Conservation (phyloP, 176 grass and related monocot genomes). For the Zoysia japonica region DNA sequence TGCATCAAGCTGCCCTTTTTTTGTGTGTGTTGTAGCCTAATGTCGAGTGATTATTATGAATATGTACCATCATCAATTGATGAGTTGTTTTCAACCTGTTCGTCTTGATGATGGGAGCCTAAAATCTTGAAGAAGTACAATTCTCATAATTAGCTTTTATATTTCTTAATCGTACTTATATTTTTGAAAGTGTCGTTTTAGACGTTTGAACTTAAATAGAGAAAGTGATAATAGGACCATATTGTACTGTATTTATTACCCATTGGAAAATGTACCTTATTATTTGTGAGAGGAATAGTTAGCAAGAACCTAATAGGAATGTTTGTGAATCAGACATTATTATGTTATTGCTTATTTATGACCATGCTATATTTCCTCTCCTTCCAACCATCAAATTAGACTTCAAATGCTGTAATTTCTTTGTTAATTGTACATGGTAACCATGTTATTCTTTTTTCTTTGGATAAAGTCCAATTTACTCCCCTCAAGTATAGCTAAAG, state of each 20-base stretch:
- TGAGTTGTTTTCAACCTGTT: conserved; percentile 16
- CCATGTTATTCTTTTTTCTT: neutral
- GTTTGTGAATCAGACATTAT: neutral
- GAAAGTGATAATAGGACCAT: neutral
- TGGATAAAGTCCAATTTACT: no score
- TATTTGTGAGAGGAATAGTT: neutral
- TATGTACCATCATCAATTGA: neutral
- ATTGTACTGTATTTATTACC: neutral
- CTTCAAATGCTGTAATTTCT: neutral
- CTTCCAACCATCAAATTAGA: neutral
- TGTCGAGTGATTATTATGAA: conserved; percentile 24
- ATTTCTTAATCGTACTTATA: neutral
- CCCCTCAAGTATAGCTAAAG: no score
- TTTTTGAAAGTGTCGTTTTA: neutral
- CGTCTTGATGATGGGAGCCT: conserved; percentile 16
- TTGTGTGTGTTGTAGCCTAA: neutral
- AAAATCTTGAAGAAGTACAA: neutral
- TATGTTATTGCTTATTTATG: neutral
- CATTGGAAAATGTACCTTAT: neutral
- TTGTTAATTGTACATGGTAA: neutral
- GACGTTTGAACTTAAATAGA: neutral
- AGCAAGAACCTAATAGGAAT: neutral
- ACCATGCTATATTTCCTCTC: neutral
- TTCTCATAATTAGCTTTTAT: neutral
- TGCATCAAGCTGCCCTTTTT: neutral